Conservation (phyloP, 2,329 filamentous ascomycete species). For the Ciborinia camelliae region DNA sequence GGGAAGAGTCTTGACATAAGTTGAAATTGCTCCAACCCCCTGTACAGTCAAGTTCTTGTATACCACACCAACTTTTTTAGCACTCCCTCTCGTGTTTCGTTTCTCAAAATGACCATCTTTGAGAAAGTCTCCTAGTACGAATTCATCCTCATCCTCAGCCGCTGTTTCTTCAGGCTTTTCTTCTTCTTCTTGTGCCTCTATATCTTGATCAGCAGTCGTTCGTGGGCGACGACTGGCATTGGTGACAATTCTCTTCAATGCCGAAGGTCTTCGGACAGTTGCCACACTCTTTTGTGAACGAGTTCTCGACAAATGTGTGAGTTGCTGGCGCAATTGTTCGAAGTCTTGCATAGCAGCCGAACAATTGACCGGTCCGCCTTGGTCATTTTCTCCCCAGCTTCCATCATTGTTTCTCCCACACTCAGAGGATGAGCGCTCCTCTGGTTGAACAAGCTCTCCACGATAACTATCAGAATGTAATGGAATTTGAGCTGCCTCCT, state of each 20-base stretch:
- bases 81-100: conserved; percentile 60
- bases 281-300: conserved; percentile 24
- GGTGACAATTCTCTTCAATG: conserved; percentile 21
- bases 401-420: conserved; percentile 40
- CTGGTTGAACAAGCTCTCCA: conserved; percentile 19
- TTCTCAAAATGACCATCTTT: conserved; percentile 68
- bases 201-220: conserved; percentile 33
- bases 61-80: conserved; percentile 74
- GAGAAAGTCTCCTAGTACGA: conserved; percentile 17
- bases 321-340: conserved; percentile 52
- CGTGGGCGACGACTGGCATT: conserved; percentile 21
- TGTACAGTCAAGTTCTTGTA: conserved; percentile 75
- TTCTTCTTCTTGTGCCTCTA: conserved; percentile 31
- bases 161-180: conserved; percentile 33
- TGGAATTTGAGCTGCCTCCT: conserved; percentile 26
- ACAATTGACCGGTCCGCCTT: conserved; percentile 47
- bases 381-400: conserved; percentile 61
- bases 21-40: conserved; percentile 62
- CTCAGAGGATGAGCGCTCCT: conserved; percentile 22
- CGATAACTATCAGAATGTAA: conserved; percentile 30
- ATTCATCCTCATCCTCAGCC: conserved; percentile 42
- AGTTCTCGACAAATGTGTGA: conserved; percentile 51
- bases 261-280: conserved; percentile 15
- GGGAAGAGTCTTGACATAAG: conserved; percentile 69
- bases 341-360: conserved; percentile 56